Evolutionary conservation across 2,329 filamentous ascomycete species (phyloP).

Genomic region (Trichoderma cornu-damae): DNA sequence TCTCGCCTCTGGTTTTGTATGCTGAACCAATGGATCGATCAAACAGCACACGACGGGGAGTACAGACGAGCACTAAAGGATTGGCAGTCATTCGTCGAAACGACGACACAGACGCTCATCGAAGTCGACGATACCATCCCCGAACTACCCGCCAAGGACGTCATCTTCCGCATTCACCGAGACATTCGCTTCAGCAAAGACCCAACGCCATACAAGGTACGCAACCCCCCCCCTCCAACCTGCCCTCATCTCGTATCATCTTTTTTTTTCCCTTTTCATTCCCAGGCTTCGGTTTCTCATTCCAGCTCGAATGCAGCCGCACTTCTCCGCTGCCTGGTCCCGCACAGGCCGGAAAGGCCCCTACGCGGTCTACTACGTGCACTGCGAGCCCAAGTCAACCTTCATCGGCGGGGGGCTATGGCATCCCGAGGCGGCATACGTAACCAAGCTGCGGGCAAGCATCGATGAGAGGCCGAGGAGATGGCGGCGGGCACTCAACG

Average conservation of each 20-base stretch:
- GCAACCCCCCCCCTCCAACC: conserved; percentile 20
- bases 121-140: conserved; percentile 76
- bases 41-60: conserved; percentile 72
- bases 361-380: conserved; percentile 85
- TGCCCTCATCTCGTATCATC: background rate
- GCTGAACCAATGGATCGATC: background rate
- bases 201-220: conserved; percentile 81
- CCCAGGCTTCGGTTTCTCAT: background rate
- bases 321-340: conserved; percentile 83
- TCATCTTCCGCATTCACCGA: conserved; percentile 82
- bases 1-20: too few species aligned
- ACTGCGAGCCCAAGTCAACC: conserved; percentile 66
- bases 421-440: conserved; percentile 64
- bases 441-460: conserved; percentile 63
- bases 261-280: background rate
- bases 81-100: conserved; percentile 73
- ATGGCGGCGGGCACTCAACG: conserved; percentile 63
- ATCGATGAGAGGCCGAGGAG: conserved; percentile 68
- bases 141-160: conserved; percentile 77
- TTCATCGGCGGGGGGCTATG: conserved; percentile 80
- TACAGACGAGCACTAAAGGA: conserved; percentile 74
- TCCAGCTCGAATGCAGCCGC: conserved; percentile 47
- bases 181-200: conserved; percentile 82
- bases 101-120: conserved; percentile 63
- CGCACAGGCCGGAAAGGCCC: conserved; percentile 81